Percentiles rank a stretch among this genome's conserved stretches.
Evolutionary conservation across 106 monocot species (phyloP).

Genomic region (Posidonia australis): DNA sequence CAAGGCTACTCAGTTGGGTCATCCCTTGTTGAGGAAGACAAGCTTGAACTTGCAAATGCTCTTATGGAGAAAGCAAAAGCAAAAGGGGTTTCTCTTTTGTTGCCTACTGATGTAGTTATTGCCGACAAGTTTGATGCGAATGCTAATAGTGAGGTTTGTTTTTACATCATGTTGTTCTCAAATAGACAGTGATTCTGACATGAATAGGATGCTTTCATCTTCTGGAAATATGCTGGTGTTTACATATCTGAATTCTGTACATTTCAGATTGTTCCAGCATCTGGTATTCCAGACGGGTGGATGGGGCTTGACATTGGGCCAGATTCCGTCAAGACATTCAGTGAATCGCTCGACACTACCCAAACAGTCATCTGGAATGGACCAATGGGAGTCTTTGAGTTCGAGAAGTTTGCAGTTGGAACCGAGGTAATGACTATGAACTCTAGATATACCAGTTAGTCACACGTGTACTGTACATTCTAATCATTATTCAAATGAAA

Average conservation of each 20-base stretch:
- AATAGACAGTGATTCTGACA: too few species aligned
- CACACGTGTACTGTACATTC: too few species aligned
- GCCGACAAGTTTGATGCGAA: conserved; percentile 20
- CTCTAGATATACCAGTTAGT: too few species aligned
- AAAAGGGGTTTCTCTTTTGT: conserved; percentile 16
- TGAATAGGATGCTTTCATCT: too few species aligned
- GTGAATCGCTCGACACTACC: conserved; percentile 11
- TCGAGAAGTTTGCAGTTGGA: too few species aligned
- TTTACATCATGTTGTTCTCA: too few species aligned
- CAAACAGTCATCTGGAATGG: conserved; percentile 23
- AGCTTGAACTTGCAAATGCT: conserved; percentile 20
- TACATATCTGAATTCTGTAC: too few species aligned
- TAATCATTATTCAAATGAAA: too few species aligned
- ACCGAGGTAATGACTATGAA: too few species aligned
- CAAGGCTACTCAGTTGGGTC: conserved; percentile 16
- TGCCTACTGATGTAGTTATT: conserved; percentile 24
- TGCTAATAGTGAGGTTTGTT: conserved; percentile 20
- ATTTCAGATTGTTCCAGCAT: conserved; percentile 17
- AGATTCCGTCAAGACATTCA: conserved; percentile 14
- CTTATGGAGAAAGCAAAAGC: conserved; percentile 19
- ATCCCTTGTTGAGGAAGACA: conserved; percentile 23
- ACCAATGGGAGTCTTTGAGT: conserved; percentile 25
- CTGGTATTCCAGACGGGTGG: conserved; percentile 21
- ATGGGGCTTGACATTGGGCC: conserved; percentile 27
- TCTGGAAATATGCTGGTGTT: too few species aligned